phyloP scores from a whole-genome alignment of 176 grass and related monocot species.

The Oryza australiensis region DNA sequence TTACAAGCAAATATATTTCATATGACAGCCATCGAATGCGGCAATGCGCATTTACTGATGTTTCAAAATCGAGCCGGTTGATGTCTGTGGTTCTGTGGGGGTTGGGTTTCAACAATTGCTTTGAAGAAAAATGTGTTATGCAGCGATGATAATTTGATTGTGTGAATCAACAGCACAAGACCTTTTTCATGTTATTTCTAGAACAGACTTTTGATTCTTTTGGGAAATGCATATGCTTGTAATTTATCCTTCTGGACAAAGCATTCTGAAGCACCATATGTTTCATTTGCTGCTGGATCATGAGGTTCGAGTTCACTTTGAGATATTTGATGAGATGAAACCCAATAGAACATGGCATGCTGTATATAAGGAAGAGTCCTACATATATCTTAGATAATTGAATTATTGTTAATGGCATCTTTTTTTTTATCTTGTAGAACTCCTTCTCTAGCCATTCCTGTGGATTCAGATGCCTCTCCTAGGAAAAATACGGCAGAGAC shows the following conservation, averaged over 20 bases:
- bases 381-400: not conserved
- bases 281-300: not conserved
- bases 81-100: not conserved
- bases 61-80: not conserved
- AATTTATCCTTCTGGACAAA: not conserved
- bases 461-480: slow-evolving; percentile 41
- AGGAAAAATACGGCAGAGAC: slow-evolving; percentile 41
- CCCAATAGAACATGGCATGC: not conserved
- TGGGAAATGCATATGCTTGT: not conserved
- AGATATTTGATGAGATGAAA: not conserved
- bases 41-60: not conserved
- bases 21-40: not conserved
- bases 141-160: too few species aligned
- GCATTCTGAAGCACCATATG: not conserved
- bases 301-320: slow-evolving; percentile 5
- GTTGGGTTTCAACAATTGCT: not conserved
- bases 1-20: not conserved
- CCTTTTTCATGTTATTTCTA: not conserved
- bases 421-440: slow-evolving; percentile 49
- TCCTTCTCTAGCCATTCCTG: slow-evolving; percentile 53
- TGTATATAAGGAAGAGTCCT: not conserved
- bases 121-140: not conserved
- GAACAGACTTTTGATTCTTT: not conserved
- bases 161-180: not conserved
- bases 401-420: slow-evolving; percentile 13